phyloP scores from a whole-genome alignment of 495 filamentous ascomycete species.

The Lasiosphaeria ovina region DNA sequence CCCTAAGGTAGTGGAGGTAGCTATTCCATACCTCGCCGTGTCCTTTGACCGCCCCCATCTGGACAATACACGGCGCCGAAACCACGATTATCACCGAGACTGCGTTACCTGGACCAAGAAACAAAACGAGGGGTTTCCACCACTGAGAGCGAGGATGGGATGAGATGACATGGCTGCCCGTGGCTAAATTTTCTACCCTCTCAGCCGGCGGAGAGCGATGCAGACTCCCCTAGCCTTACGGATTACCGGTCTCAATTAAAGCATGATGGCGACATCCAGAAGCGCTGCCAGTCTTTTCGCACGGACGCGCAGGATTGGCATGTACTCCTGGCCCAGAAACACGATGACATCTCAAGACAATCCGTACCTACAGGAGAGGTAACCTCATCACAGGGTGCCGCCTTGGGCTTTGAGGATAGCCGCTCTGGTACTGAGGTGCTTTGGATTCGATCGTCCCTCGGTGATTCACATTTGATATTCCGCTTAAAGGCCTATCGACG shows the following conservation, averaged over 20 bases:
- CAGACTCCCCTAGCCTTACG: not conserved
- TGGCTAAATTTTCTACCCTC: conserved; percentile 14
- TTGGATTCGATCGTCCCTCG: no score
- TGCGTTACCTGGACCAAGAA: not conserved
- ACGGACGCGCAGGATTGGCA: not conserved
- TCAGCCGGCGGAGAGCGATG: conserved; percentile 11
- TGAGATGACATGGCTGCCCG: not conserved
- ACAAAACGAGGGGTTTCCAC: conserved; percentile 6
- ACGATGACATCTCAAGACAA: no score
- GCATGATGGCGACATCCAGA: conserved; percentile 4
- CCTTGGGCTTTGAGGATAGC: no score
- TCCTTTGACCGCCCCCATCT: not conserved
- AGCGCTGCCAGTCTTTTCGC: not conserved
- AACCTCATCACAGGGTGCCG: no score
- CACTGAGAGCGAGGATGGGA: not conserved
- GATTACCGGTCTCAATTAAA: conserved; percentile 14
- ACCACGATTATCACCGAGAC: not conserved
- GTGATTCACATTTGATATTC: no score
- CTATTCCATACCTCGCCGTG: not conserved
- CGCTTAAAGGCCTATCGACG: no score
- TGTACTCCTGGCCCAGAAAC: not conserved
- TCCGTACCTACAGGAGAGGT: no score
- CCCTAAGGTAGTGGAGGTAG: no score
- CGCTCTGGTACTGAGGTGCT: no score
- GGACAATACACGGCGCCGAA: not conserved